A percentile compares a stretch with the other conserved stretches of the same genome.
These are phyloP conservation scores for Suzukiozyma palmioleophila DNA, from an alignment of 1,139 yeast species.

Conservation along the genomic window DNA sequence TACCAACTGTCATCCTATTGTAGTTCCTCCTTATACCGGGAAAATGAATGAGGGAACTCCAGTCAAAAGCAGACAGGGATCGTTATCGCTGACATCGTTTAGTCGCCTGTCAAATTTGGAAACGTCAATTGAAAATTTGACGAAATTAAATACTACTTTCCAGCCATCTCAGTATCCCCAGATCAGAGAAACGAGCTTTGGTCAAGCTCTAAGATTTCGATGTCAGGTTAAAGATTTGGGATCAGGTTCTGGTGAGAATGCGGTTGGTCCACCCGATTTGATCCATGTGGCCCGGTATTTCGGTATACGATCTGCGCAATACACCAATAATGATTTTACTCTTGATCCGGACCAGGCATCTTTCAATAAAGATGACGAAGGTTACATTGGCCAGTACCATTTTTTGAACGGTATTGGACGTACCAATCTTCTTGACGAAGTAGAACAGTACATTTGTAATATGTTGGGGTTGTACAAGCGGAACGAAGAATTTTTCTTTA, in stretches of 20 bases:
- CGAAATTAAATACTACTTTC: background rate
- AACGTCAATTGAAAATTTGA: background rate
- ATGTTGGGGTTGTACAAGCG: slow-evolving; percentile 24
- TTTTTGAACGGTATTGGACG: slow-evolving; percentile 32
- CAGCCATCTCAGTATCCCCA: slow-evolving; percentile 11
- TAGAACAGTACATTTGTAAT: slow-evolving; percentile 27
- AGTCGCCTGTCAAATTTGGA: background rate
- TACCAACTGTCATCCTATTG: no score
- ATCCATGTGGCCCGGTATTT: slow-evolving; percentile 37
- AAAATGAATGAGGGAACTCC: background rate
- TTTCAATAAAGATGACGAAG: slow-evolving; percentile 28
- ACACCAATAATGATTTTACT: slow-evolving; percentile 26
- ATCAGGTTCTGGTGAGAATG: slow-evolving; percentile 8
- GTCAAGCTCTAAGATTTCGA: slow-evolving; percentile 25
- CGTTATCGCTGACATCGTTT: slow-evolving; percentile 2
- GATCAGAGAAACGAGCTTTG: slow-evolving; percentile 26
- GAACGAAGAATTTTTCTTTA: slow-evolving; percentile 16
- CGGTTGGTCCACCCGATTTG: slow-evolving; percentile 36
- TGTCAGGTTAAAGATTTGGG: slow-evolving; percentile 15
- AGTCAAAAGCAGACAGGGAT: background rate
- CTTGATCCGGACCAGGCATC: slow-evolving; percentile 8
- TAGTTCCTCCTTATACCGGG: background rate
- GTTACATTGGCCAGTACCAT: slow-evolving; percentile 40
- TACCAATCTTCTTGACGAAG: slow-evolving; percentile 17
- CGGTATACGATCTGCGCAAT: slow-evolving; percentile 29